Conservation (phyloP, 257 asterid genomes). For the Paraleonurus japonicus region DNA sequence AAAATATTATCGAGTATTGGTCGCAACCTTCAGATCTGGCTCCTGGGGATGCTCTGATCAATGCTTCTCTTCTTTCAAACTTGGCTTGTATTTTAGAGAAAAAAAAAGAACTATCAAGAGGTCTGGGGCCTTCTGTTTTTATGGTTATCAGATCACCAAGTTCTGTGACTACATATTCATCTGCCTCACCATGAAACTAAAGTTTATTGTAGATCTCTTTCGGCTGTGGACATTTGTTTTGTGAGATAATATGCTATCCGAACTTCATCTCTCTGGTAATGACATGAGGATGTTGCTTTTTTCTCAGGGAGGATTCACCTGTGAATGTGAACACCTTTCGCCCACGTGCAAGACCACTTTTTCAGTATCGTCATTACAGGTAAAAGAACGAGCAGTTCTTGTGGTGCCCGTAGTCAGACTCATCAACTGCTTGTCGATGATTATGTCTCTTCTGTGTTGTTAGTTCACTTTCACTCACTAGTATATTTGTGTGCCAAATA, state of each 20-base stretch:
- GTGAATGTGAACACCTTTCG: constrained; percentile 74
- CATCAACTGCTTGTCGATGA: constrained; percentile 10
- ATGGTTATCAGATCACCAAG: constrained; percentile 9
- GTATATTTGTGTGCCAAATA: constrained; percentile 5
- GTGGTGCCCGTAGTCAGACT: constrained; percentile 12
- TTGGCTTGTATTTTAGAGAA: constrained; percentile 7
- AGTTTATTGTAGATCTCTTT: constrained; percentile 20
- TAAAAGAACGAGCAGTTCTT: constrained; percentile 34
- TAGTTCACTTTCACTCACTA: constrained; percentile 18
- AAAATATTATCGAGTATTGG: neutral
- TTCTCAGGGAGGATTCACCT: constrained; percentile 91
- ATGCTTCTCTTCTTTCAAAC: neutral
- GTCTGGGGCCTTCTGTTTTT: constrained; percentile 11
- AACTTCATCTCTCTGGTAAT: constrained; percentile 22
- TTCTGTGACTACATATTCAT: constrained; percentile 20
- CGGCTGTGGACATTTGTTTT: constrained; percentile 10
- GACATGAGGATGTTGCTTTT: constrained; percentile 28
- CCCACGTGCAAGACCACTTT: constrained; percentile 92
- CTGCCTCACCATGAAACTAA: constrained; percentile 14
- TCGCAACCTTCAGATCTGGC: constrained; percentile 6
- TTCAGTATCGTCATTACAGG: constrained; percentile 99
- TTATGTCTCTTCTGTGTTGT: constrained; percentile 11
- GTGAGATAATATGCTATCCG: constrained; percentile 21
- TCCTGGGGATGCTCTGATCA: constrained; percentile 7
- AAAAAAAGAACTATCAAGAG: neutral